Percentiles rank a stretch among this genome's conserved stretches.
phyloP scores from a whole-genome alignment of 2,329 filamentous ascomycete genomes.

The Rutstroemia sp. region DNA sequence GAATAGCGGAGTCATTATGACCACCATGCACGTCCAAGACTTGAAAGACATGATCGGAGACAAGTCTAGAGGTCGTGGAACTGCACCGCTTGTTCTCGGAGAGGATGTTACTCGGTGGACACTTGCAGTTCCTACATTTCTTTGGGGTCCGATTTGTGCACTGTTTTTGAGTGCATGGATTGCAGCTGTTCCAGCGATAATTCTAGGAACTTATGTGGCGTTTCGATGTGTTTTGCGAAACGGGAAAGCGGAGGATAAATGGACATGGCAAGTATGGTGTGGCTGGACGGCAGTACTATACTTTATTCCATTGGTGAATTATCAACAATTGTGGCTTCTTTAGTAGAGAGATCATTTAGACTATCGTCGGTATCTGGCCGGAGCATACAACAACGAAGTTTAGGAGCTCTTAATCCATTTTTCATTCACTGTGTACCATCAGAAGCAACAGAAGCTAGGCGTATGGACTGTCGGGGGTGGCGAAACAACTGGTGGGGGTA shows the following conservation, averaged over 20 bases:
- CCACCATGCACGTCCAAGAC: not conserved
- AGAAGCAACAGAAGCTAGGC: no score
- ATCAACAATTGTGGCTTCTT: no score
- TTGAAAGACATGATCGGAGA: not conserved
- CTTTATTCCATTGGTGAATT: no score
- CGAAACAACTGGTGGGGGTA: no score
- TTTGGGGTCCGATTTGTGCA: not conserved
- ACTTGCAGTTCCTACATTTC: not conserved
- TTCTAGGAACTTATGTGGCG: not conserved
- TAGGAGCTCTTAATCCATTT: no score
- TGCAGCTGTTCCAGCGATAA: not conserved
- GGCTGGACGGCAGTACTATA: not conserved
- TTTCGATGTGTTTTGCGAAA: not conserved
- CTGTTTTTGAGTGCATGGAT: not conserved
- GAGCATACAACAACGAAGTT: no score
- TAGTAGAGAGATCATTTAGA: no score
- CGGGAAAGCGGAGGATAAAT: not conserved
- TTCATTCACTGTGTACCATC: no score
- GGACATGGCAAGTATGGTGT: not conserved
- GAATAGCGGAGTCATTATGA: not conserved
- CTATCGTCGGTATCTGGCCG: no score
- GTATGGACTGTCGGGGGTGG: no score
- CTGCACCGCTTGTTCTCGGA: not conserved
- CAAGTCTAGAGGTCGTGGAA: not conserved
- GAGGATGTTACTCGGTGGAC: not conserved